Conservation (phyloP, 2,329 filamentous ascomycete species). For the Venturiaceae sp. region DNA sequence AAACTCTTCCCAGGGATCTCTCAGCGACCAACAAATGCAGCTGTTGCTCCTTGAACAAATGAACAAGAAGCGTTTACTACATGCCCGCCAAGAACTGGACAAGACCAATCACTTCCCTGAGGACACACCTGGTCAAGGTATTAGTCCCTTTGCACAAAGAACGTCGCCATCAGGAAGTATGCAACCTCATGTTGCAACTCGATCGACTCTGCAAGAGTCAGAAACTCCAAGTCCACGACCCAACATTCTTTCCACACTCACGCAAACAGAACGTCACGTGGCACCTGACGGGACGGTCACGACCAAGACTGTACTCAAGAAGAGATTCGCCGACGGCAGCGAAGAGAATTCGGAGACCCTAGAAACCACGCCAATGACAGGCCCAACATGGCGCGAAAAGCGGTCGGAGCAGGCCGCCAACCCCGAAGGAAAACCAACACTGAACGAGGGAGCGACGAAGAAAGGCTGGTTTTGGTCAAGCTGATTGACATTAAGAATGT, state of each 20-base stretch:
- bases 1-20: background rate
- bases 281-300: slow-evolving; percentile 48
- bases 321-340: slow-evolving; percentile 48
- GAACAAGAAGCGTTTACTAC: background rate
- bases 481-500: background rate
- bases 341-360: slow-evolving; percentile 49
- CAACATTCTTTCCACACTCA: slow-evolving; percentile 44
- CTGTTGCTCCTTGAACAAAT: background rate
- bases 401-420: background rate
- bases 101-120: background rate
- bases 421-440: background rate
- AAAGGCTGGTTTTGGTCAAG: slow-evolving; percentile 26
- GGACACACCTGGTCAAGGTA: too few species aligned
- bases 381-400: background rate
- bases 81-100: background rate
- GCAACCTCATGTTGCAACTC: too few species aligned
- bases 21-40: background rate
- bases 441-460: background rate
- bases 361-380: slow-evolving; percentile 26
- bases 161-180: too few species aligned
- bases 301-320: slow-evolving; percentile 47
- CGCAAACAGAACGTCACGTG: slow-evolving; percentile 45
- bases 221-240: background rate
- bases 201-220: background rate
- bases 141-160: too few species aligned